phyloP scores from a whole-genome alignment of 2,329 filamentous ascomycete species.

The Alternaria angustiovoidea region DNA sequence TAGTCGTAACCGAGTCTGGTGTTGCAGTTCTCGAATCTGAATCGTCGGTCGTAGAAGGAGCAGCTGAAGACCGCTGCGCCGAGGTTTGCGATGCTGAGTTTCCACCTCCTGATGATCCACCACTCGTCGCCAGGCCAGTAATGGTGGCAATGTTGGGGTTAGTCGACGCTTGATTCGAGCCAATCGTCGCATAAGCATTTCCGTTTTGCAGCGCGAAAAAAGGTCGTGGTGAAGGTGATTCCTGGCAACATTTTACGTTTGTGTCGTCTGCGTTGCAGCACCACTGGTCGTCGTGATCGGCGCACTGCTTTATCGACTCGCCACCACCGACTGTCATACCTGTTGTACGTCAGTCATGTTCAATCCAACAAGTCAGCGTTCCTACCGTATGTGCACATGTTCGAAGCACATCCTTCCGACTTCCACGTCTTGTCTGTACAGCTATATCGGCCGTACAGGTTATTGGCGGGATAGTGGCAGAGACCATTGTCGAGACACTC shows the following conservation, averaged over 20 bases:
- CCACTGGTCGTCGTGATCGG: conserved; percentile 44
- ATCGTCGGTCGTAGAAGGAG: conserved; percentile 9
- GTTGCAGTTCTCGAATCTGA: conserved; percentile 4
- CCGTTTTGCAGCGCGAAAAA: conserved; percentile 46
- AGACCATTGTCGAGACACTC: conserved; percentile 50
- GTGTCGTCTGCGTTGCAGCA: conserved; percentile 45
- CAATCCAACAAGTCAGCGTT: too few relatives aligned
- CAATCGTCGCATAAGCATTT: conserved; percentile 44
- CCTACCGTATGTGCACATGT: conserved; percentile 48
- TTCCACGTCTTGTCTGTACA: conserved; percentile 49
- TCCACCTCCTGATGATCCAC: conserved; percentile 17
- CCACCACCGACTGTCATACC: conserved; percentile 36
- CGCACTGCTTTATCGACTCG: conserved; percentile 45
- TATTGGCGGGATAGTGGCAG: conserved; percentile 39
- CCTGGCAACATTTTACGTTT: conserved; percentile 45
- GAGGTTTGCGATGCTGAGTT: conserved; percentile 24
- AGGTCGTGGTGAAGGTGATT: conserved; percentile 37
- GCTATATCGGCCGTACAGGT: conserved; percentile 45
- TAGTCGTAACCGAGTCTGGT: conserved; percentile 5
- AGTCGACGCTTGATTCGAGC: conserved; percentile 29
- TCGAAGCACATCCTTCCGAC: conserved; percentile 41
- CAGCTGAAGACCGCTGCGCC: conserved; percentile 5
- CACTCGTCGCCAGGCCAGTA: conserved; percentile 31
- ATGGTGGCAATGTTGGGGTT: conserved; percentile 35
- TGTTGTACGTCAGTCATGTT: conserved; percentile 13